Evolutionary conservation across 768 basidiomycete genomes (phyloP).

Genomic region (Podaxis carcinomalis): DNA sequence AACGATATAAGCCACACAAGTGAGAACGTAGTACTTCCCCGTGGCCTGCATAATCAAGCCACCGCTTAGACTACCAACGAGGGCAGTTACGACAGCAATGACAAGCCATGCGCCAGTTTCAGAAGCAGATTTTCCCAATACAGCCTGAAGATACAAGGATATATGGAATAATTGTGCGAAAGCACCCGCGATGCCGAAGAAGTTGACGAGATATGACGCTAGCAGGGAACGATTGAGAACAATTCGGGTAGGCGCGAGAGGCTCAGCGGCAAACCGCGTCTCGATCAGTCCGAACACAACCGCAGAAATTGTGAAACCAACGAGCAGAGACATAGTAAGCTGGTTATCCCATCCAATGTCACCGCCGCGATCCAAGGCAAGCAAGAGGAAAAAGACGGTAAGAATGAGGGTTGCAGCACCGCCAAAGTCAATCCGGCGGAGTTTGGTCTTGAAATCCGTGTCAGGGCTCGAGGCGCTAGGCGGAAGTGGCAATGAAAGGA

Average conservation of each 20-base stretch:
- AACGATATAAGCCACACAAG: conserved; percentile 35
- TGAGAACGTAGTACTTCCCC: conserved; percentile 52
- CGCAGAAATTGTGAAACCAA: conserved; percentile 28
- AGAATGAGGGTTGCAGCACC: conserved; percentile 54
- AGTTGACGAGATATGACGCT: conserved; percentile 54
- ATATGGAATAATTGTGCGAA: conserved; percentile 48
- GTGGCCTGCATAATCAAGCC: conserved; percentile 56
- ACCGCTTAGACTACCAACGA: conserved; percentile 44
- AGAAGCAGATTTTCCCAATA: conserved; percentile 40
- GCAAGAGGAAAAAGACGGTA: conserved; percentile 52
- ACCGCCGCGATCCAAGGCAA: conserved; percentile 52
- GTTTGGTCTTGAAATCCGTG: conserved; percentile 40
- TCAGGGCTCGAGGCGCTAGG: conserved; percentile 20
- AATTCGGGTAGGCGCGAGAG: conserved; percentile 55
- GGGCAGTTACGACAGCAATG: conserved; percentile 39
- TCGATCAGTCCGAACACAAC: conserved; percentile 43
- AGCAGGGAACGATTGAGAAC: conserved; percentile 45
- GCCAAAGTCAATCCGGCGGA: conserved; percentile 59
- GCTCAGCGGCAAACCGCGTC: conserved; percentile 47
- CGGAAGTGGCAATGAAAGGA: conserved; percentile 48
- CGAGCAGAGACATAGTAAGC: conserved; percentile 32
- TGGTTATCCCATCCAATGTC: conserved; percentile 43
- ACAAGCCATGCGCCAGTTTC: conserved; percentile 51
- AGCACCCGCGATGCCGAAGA: conserved; percentile 45
- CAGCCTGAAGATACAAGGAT: conserved; percentile 57